Conservation (phyloP, 495 filamentous ascomycete genomes). For the Rostrohypoxylon terebratum region DNA sequence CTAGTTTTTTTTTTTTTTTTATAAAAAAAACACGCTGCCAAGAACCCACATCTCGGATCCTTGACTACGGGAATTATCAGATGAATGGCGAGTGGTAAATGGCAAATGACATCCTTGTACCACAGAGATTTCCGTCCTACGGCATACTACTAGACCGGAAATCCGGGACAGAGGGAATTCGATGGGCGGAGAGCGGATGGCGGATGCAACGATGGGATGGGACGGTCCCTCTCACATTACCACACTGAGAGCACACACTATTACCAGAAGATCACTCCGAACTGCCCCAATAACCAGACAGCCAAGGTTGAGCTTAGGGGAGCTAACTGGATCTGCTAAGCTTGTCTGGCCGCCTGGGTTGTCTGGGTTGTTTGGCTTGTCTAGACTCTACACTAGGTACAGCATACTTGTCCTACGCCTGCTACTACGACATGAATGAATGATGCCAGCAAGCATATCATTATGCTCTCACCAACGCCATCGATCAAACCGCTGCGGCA, state of each 20-base stretch:
- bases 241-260: constrained; percentile 8
- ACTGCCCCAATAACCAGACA: neutral
- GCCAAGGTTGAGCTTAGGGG: neutral
- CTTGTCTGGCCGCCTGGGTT: neutral
- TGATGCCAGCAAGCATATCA: constrained; percentile 31
- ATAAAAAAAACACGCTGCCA: constrained; percentile 19
- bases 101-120: constrained; percentile 31
- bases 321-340: neutral
- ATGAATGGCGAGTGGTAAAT: constrained; percentile 5
- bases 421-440: constrained; percentile 7
- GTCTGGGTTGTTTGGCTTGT: neutral
- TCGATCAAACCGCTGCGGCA: constrained; percentile 34
- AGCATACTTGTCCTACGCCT: neutral
- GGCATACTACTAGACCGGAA: constrained; percentile 31
- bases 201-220: constrained; percentile 43
- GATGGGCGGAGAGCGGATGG: constrained; percentile 37
- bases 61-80: constrained; percentile 29
- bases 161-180: constrained; percentile 36
- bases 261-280: constrained; percentile 41
- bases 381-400: too few relatives aligned
- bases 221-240: constrained; percentile 33
- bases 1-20: too few relatives aligned
- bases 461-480: constrained; percentile 14
- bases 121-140: constrained; percentile 37
- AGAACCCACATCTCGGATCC: constrained; percentile 30